These are phyloP conservation scores for Scenedesmus sp. DNA, from an alignment of 163 green algal species.

Conservation along the genomic window DNA sequence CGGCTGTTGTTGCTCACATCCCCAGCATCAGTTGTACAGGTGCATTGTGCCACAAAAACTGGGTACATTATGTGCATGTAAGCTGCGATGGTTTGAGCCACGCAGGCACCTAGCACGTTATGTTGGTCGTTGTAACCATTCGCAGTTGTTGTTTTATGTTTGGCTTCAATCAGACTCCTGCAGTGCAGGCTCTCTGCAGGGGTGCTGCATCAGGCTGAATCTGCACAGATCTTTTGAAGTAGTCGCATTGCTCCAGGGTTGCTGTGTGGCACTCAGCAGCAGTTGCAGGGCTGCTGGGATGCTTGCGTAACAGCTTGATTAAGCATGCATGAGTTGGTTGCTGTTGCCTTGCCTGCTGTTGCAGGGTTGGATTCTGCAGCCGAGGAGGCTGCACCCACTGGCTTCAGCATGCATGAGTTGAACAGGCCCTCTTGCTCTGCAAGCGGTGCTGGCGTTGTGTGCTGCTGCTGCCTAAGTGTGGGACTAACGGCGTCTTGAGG, in stretches of 20 bases:
- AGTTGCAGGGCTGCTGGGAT: no score
- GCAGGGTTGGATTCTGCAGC: not conserved
- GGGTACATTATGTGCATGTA: not conserved
- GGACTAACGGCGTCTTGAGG: no score
- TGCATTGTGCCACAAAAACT: not conserved
- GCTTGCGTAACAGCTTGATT: no score
- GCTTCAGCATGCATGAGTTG: not conserved
- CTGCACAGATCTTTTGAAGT: not conserved
- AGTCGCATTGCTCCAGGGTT: not conserved
- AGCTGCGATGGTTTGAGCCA: not conserved
- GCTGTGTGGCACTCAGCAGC: not conserved
- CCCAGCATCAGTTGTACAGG: no score
- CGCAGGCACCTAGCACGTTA: not conserved
- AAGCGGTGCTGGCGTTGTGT: not conserved
- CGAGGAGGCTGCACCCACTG: not conserved
- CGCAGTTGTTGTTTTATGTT: not conserved
- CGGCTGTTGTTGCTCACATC: no score
- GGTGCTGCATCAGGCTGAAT: not conserved
- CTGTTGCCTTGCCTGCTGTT: not conserved
- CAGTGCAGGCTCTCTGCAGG: not conserved
- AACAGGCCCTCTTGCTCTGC: not conserved
- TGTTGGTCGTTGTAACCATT: not conserved
- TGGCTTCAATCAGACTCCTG: not conserved
- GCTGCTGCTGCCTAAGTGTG: no score
- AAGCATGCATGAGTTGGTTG: not conserved